Conservation (phyloP, 805 yeast genomes). For the Candida dendrica region DNA sequence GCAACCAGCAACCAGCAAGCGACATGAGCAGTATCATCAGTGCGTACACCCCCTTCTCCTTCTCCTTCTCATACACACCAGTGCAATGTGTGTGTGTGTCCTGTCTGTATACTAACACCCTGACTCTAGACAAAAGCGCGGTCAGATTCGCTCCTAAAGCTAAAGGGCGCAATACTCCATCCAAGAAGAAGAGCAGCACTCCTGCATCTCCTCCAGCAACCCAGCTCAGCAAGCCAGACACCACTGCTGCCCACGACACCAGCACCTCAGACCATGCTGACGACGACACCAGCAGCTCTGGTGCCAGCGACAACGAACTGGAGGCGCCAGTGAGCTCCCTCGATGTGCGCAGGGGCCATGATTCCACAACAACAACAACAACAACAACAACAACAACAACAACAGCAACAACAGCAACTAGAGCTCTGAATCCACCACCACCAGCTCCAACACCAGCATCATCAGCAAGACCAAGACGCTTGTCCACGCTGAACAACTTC, state of each 20-base stretch:
- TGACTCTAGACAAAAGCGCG: constrained; percentile 37
- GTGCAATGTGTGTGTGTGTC: no score
- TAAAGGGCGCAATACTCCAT: neutral
- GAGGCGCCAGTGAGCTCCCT: no score
- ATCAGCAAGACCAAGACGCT: neutral
- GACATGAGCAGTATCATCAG: constrained; percentile 44
- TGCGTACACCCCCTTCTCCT: no score
- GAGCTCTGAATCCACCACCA: constrained; percentile 15
- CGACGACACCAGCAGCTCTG: constrained; percentile 2
- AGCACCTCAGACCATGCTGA: constrained; percentile 3
- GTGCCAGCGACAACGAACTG: neutral
- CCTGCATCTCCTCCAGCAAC: constrained; percentile 8
- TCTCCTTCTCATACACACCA: no score
- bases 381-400: constrained; percentile 17
- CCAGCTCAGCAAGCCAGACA: no score
- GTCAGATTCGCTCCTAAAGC: constrained; percentile 60
- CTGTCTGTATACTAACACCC: constrained; percentile 1
- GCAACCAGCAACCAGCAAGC: no score
- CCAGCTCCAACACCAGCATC: neutral
- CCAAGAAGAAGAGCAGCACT: constrained; percentile 7
- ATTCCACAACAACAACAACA: no score
- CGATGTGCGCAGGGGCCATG: no score
- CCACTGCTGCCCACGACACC: constrained; percentile 4
- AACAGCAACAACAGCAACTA: constrained; percentile 23
- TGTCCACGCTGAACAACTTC: neutral